A percentile compares a stretch with the other conserved stretches of the same genome.
Conservation (phyloP, 768 basidiomycete species). For the Kockovaella imperatae region DNA sequence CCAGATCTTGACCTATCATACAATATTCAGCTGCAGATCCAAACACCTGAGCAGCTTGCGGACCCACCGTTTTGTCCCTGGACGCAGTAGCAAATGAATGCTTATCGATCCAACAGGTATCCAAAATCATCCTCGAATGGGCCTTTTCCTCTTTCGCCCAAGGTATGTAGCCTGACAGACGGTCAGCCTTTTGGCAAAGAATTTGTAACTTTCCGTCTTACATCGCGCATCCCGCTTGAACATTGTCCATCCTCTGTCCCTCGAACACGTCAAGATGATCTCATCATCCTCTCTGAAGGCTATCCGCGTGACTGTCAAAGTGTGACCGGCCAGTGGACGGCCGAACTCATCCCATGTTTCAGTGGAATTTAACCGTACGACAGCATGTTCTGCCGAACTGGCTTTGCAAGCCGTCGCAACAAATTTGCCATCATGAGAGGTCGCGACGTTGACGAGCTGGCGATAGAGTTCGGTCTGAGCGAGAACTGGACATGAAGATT, state of each 20-base stretch:
- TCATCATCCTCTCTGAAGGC: conserved; percentile 80
- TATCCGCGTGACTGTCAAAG: conserved; percentile 80
- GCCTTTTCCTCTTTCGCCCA: conserved; percentile 63
- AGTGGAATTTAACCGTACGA: conserved; percentile 73
- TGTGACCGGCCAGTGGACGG: conserved; percentile 68
- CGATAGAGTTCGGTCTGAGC: not conserved
- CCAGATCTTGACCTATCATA: conserved; percentile 76
- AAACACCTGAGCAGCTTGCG: not conserved
- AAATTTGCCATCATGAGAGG: conserved; percentile 60
- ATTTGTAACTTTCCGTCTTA: no score
- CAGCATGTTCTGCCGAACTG: conserved; percentile 77
- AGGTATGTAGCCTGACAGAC: conserved; percentile 52
- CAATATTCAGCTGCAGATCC: conserved; percentile 3
- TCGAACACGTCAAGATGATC: conserved; percentile 71
- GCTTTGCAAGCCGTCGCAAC: conserved; percentile 89
- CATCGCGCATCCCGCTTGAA: conserved; percentile 53
- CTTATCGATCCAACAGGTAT: conserved; percentile 76
- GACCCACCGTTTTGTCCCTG: conserved; percentile 78
- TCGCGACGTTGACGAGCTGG: conserved; percentile 71
- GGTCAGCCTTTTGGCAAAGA: conserved; percentile 43
- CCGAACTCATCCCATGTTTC: conserved; percentile 64
- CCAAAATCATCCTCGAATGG: conserved; percentile 91
- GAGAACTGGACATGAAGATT: not conserved
- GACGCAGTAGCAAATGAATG: conserved; percentile 85
- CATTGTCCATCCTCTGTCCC: conserved; percentile 86